Conservation (phyloP, 495 filamentous ascomycete genomes). For the Lentithecium fluviatile region DNA sequence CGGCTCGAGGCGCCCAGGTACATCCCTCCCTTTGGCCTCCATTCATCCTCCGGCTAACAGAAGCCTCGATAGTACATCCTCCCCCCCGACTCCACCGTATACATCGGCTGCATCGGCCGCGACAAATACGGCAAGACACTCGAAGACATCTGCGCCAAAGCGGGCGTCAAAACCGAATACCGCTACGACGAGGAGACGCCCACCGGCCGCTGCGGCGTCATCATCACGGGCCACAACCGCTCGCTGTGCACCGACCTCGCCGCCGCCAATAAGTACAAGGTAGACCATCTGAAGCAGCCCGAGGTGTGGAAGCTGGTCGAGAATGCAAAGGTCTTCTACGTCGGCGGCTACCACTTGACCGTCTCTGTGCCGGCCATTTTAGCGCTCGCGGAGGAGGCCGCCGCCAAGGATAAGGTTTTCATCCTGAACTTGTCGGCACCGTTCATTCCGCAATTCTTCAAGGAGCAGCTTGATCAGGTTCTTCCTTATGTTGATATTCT, state of each 20-base stretch:
- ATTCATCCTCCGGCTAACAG: background rate
- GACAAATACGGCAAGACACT: constrained; percentile 90
- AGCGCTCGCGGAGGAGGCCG: constrained; percentile 86
- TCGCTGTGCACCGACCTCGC: constrained; percentile 93
- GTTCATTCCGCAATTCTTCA: constrained; percentile 97
- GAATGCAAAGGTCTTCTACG: constrained; percentile 82
- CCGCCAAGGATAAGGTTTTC: constrained; percentile 83
- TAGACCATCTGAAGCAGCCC: constrained; percentile 87
- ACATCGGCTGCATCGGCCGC: constrained; percentile 86
- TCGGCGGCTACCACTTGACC: constrained; percentile 87
- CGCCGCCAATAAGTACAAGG: constrained; percentile 93
- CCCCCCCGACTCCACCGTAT: constrained; percentile 79
- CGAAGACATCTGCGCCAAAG: constrained; percentile 72
- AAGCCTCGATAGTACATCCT: constrained; percentile 71
- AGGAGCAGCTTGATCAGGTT: constrained; percentile 82
- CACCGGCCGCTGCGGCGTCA: constrained; percentile 91
- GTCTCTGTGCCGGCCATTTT: constrained; percentile 88
- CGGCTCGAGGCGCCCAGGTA: constrained; percentile 87
- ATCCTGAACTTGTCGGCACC: constrained; percentile 87
- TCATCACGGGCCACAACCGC: constrained; percentile 93
- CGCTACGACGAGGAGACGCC: constrained; percentile 75
- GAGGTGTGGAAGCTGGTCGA: constrained; percentile 89
- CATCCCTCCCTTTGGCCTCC: background rate
- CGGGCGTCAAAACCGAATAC: constrained; percentile 89
- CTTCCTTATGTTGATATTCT: constrained; percentile 93